phyloP scores from a whole-genome alignment of 352 stramenopile species.

The Globisporangium paddicum region DNA sequence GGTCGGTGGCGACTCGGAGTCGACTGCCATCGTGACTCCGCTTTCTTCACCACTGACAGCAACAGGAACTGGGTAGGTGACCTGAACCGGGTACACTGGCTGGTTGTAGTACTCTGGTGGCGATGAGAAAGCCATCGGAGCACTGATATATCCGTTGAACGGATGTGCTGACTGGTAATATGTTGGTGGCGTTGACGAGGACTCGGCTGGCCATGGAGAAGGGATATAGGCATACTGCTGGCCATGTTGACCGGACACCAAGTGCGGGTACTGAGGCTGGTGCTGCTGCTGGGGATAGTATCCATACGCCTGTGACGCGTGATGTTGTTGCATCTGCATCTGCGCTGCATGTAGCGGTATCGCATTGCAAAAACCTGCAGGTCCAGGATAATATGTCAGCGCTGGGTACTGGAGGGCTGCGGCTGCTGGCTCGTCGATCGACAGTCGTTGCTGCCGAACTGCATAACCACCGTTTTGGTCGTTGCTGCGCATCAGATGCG shows the following conservation, averaged over 20 bases:
- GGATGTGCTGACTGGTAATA: constrained; percentile 3
- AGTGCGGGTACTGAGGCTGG: constrained; percentile 17
- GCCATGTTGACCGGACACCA: constrained; percentile 1
- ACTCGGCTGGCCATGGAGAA: not conserved
- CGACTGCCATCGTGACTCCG: not conserved
- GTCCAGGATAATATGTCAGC: not conserved
- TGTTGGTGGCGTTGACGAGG: not conserved
- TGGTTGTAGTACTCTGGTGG: constrained; percentile 4
- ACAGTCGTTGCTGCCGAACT: not conserved
- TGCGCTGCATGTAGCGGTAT: not conserved
- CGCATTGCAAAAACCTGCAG: not conserved
- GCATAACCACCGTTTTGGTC: constrained; percentile 20
- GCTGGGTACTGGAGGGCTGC: not conserved
- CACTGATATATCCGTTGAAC: not conserved
- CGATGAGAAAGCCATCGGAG: not conserved
- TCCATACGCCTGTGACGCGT: constrained; percentile 19
- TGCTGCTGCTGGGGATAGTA: constrained; percentile 20
- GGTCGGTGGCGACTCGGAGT: constrained; percentile 6
- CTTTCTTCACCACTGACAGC: not conserved
- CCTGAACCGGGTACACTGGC: not conserved
- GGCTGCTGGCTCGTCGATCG: not conserved
- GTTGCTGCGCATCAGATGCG: constrained; percentile 72
- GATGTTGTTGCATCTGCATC: constrained; percentile 8
- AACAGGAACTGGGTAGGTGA: not conserved
- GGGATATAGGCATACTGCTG: not conserved